Percentiles rank a stretch among this genome's conserved stretches.
These are phyloP conservation scores for Lipomyces chichibuensis DNA, from an alignment of 805 yeast species.

Conservation along the genomic window DNA sequence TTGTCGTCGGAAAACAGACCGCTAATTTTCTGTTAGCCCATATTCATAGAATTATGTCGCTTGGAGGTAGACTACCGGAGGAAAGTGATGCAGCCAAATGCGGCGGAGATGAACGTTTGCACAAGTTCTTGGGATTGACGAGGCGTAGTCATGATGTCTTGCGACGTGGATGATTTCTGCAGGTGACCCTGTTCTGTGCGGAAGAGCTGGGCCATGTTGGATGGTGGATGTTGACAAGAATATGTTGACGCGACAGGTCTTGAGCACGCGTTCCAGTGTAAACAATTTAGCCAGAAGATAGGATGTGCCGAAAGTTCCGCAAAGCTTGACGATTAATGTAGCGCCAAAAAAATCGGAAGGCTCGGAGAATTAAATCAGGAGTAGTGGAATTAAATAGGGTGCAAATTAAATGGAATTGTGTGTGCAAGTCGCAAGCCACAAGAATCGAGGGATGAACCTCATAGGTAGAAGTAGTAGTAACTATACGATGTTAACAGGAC, in stretches of 20 bases:
- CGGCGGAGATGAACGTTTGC: slow-evolving; percentile 54
- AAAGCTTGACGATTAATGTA: not conserved
- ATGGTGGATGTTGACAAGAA: not conserved
- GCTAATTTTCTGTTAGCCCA: slow-evolving; percentile 39
- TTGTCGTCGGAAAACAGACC: slow-evolving; percentile 60
- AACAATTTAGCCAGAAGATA: not conserved
- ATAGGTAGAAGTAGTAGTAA: no score
- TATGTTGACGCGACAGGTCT: no score
- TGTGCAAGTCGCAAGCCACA: not conserved
- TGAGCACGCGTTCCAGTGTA: not conserved
- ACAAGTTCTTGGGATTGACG: slow-evolving; percentile 51
- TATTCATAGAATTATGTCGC: not conserved
- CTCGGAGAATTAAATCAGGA: not conserved
- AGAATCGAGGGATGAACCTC: not conserved
- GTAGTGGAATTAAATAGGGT: not conserved
- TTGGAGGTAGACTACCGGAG: slow-evolving; percentile 37
- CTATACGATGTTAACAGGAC: no score
- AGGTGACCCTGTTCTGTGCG: slow-evolving; percentile 15
- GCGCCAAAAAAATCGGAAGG: not conserved
- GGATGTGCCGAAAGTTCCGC: not conserved
- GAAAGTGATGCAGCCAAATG: slow-evolving; percentile 61
- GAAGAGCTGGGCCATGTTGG: slow-evolving; percentile 25
- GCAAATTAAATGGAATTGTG: no score
- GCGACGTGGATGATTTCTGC: slow-evolving; percentile 14
- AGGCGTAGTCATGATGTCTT: slow-evolving; percentile 20